These are phyloP conservation scores for Aspergillus brasiliensis DNA, from an alignment of 2,329 filamentous ascomycete genomes.

Conservation along the genomic window DNA sequence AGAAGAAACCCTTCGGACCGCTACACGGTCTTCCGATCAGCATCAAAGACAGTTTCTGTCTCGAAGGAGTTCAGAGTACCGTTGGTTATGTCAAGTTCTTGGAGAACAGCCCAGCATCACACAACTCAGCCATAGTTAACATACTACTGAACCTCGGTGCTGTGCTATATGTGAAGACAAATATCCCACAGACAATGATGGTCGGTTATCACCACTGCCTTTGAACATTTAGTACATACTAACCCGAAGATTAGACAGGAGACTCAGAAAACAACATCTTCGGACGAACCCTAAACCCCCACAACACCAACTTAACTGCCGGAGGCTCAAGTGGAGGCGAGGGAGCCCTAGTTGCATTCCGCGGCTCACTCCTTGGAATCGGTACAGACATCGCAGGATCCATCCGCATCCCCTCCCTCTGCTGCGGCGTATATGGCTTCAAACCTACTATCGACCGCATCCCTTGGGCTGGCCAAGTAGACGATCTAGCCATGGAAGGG, in stretches of 20 bases:
- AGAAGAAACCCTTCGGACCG: conserved; percentile 55
- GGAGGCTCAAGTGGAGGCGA: conserved; percentile 71
- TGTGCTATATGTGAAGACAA: conserved; percentile 69
- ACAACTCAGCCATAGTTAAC: conserved; percentile 58
- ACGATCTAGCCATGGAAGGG: conserved; percentile 6
- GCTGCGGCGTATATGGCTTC: conserved; percentile 52
- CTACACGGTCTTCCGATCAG: conserved; percentile 65
- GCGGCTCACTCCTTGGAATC: conserved; percentile 60
- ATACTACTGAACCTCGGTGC: conserved; percentile 62
- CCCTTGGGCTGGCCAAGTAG: conserved; percentile 52
- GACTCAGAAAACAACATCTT: conserved; percentile 58
- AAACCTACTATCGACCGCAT: conserved; percentile 50
- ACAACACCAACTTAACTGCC: conserved; percentile 59
- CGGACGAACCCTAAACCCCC: conserved; percentile 63
- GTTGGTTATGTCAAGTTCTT: conserved; percentile 63
- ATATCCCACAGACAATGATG: conserved; percentile 59
- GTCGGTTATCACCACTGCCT: background rate
- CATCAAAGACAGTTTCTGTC: conserved; percentile 51
- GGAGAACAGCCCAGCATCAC: conserved; percentile 54
- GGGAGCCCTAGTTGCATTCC: conserved; percentile 60
- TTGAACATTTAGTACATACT: background rate
- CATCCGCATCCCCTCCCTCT: conserved; percentile 51
- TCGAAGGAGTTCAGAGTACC: conserved; percentile 55
- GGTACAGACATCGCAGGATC: conserved; percentile 60
- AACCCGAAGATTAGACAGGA: conserved; percentile 38